Conservation (phyloP, 2,329 filamentous ascomycete species). For the Cladosporium sp. region DNA sequence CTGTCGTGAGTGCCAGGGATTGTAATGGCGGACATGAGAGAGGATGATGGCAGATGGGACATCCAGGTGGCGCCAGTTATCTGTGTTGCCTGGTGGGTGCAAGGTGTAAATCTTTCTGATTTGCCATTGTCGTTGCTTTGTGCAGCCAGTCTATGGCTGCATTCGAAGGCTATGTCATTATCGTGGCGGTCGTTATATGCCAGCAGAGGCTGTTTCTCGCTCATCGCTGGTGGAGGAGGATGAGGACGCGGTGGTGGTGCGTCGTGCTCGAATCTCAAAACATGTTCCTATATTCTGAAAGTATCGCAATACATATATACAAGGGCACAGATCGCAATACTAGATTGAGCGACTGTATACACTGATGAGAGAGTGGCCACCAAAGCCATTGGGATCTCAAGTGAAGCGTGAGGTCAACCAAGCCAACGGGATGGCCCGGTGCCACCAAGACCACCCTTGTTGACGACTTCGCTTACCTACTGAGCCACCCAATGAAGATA, state of each 20-base stretch:
- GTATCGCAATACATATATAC: slow-evolving; percentile 4
- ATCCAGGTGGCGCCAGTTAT: slow-evolving; percentile 29
- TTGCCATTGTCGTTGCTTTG: background rate
- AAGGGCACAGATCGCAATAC: background rate
- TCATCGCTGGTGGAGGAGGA: slow-evolving; percentile 7
- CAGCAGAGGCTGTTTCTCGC: slow-evolving; percentile 13
- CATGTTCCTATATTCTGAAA: background rate
- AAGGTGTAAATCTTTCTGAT: background rate
- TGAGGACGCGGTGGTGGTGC: background rate
- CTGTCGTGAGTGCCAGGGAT: slow-evolving; percentile 41
- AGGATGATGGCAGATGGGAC: slow-evolving; percentile 28
- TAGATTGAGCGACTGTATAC: slow-evolving; percentile 1
- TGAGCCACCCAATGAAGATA: background rate
- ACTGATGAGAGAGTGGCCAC: background rate
- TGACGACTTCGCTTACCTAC: background rate
- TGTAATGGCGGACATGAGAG: slow-evolving; percentile 32
- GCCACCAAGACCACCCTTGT: background rate
- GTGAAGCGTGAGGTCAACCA: slow-evolving; percentile 7
- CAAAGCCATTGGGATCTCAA: background rate
- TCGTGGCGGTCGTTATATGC: background rate
- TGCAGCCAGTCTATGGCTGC: background rate
- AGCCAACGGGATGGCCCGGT: background rate
- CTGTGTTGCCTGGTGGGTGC: background rate
- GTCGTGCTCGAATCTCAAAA: slow-evolving; percentile 1
- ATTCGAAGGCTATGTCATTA: background rate